These are phyloP conservation scores for Zea mays DNA, from an alignment of 176 grass and related monocot species.

Conservation along the genomic window DNA sequence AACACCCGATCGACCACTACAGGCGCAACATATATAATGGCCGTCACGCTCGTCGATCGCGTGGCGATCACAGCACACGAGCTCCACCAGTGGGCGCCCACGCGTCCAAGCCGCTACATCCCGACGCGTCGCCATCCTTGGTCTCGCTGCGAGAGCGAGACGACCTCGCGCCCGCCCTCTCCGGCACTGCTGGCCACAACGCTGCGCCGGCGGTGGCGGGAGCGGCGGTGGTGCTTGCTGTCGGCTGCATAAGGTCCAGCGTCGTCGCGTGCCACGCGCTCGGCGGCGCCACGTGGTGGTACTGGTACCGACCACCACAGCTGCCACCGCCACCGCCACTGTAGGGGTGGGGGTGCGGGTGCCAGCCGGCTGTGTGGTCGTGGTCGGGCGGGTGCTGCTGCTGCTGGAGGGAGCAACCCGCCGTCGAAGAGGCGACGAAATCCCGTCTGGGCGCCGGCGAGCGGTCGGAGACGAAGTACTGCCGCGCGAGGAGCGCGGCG, in stretches of 20 bases:
- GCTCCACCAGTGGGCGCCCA: slow-evolving; percentile 52
- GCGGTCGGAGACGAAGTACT: slow-evolving; percentile 49
- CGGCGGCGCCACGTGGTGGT: neutral
- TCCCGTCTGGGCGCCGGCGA: neutral
- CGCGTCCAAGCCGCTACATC: slow-evolving; percentile 45
- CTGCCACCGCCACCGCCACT: neutral
- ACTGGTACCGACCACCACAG: slow-evolving; percentile 2
- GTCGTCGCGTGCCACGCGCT: slow-evolving; percentile 55
- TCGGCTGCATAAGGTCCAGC: slow-evolving; percentile 80
- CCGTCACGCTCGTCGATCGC: neutral
- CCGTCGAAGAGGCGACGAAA: neutral
- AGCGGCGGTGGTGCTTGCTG: neutral
- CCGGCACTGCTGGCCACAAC: slow-evolving; percentile 31
- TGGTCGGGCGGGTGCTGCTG: neutral
- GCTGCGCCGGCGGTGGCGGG: neutral
- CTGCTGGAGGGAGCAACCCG: neutral
- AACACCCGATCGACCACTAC: too few relatives aligned
- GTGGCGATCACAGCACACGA: slow-evolving; percentile 44
- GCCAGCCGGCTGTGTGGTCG: neutral
- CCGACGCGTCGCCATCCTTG: slow-evolving; percentile 40
- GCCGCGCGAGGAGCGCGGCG: slow-evolving; percentile 56
- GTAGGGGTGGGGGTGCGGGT: neutral
- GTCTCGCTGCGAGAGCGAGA: neutral
- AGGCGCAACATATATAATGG: too few relatives aligned
- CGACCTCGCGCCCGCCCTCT: slow-evolving; percentile 21